Evolutionary conservation across 768 basidiomycete genomes (phyloP).

Genomic region (Tricholoma saponaceum): DNA sequence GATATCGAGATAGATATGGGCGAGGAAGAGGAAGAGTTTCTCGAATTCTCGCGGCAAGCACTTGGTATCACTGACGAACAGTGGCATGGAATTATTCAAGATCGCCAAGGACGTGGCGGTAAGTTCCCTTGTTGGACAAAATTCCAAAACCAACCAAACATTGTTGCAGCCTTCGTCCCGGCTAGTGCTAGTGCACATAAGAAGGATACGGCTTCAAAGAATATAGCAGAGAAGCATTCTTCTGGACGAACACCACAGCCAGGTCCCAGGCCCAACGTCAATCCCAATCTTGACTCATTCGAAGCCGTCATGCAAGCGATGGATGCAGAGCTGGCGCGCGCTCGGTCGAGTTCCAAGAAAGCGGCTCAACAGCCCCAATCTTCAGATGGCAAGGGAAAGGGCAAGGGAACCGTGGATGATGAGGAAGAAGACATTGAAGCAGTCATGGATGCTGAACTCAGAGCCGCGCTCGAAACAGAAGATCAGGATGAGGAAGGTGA

Average conservation of each 20-base stretch:
- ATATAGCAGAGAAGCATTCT: not conserved
- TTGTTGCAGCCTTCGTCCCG: constrained; percentile 55
- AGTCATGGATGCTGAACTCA: constrained; percentile 88
- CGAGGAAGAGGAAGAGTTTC: constrained; percentile 90
- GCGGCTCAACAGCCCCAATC: constrained; percentile 6
- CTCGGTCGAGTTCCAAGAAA: constrained; percentile 28
- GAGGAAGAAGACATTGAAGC: constrained; percentile 71
- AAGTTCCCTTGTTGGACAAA: constrained; percentile 21
- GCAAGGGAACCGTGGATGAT: constrained; percentile 34
- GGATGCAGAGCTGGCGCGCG: constrained; percentile 73
- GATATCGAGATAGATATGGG: constrained; percentile 89
- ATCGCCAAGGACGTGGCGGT: constrained; percentile 82
- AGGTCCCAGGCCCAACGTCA: constrained; percentile 39
- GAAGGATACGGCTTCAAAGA: constrained; percentile 4
- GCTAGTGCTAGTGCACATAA: constrained; percentile 24
- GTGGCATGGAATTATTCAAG: constrained; percentile 82
- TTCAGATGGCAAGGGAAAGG: constrained; percentile 31
- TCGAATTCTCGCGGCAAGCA: constrained; percentile 91
- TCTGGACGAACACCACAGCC: constrained; percentile 17
- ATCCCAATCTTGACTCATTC: constrained; percentile 84
- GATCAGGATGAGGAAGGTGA: constrained; percentile 53
- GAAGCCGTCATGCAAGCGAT: constrained; percentile 96
- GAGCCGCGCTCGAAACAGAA: constrained; percentile 50
- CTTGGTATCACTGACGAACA: constrained; percentile 87
- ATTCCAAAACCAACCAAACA: constrained; percentile 2